phyloP scores from a whole-genome alignment of 352 stramenopile species.

The Phytophthora multivora region DNA sequence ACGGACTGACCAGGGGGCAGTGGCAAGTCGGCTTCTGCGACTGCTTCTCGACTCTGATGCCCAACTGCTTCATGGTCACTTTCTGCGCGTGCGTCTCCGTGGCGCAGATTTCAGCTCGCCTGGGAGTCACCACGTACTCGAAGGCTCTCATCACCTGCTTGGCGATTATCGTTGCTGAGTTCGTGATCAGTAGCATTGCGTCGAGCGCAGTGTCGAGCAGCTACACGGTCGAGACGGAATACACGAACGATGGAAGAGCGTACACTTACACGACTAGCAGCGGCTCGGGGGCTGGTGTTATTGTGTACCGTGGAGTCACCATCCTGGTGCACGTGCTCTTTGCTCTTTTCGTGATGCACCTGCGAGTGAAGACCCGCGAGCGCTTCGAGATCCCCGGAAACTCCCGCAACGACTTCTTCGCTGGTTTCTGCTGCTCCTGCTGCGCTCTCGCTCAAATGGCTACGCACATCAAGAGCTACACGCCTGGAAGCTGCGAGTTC shows the following conservation, averaged over 20 bases:
- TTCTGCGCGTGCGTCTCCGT: slow-evolving; percentile 53
- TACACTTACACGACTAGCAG: slow-evolving; percentile 25
- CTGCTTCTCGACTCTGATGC: slow-evolving; percentile 48
- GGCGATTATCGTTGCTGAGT: slow-evolving; percentile 22
- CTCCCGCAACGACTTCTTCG: slow-evolving; percentile 35
- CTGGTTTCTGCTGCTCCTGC: slow-evolving; percentile 47
- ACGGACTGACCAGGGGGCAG: slow-evolving; percentile 20
- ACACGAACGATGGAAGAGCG: slow-evolving; percentile 9
- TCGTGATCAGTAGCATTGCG: slow-evolving; percentile 19
- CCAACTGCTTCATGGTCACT: slow-evolving; percentile 52
- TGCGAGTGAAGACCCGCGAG: slow-evolving; percentile 39
- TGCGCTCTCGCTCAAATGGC: slow-evolving; percentile 59
- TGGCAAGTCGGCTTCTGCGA: slow-evolving; percentile 41
- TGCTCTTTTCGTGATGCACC: slow-evolving; percentile 27
- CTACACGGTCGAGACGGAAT: slow-evolving; percentile 21
- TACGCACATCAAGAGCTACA: slow-evolving; percentile 66
- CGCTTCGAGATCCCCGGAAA: slow-evolving; percentile 49
- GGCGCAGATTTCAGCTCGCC: slow-evolving; percentile 43
- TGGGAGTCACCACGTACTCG: slow-evolving; percentile 44
- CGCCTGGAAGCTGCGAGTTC: slow-evolving; percentile 44
- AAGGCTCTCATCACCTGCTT: slow-evolving; percentile 32
- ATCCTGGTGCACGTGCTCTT: slow-evolving; percentile 23
- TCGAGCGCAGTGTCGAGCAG: slow-evolving; percentile 12
- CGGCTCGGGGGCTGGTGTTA: slow-evolving; percentile 4
- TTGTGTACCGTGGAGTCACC: slow-evolving; percentile 22